Conservation (phyloP, 2,329 filamentous ascomycete species). For the Fusarium compactum region DNA sequence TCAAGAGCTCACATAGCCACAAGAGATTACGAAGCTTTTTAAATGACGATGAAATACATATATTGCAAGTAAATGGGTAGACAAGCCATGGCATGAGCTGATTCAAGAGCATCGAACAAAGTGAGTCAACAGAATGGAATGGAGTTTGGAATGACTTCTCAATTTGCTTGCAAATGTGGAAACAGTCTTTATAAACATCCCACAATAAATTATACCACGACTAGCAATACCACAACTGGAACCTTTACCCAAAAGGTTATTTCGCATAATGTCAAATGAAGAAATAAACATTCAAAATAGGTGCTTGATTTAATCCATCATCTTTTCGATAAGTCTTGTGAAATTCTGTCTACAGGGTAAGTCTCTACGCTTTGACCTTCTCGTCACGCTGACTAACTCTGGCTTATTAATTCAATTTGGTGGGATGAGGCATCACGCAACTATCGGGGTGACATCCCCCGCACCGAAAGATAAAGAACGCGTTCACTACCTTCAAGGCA, state of each 20-base stretch:
- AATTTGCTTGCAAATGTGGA: accelerated
- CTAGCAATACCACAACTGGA: no score
- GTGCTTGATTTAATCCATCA: accelerated
- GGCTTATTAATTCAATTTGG: not conserved
- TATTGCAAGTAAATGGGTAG: no score
- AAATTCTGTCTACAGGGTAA: not conserved
- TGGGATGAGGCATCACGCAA: not conserved
- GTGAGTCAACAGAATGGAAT: no score
- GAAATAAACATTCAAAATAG: accelerated
- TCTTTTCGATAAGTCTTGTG: no score
- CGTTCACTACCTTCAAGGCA: not conserved
- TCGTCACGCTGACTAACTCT: not conserved
- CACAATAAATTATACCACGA: no score
- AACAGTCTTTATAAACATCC: no score
- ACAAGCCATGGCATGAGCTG: no score
- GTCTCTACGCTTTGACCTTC: accelerated
- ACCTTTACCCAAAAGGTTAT: no score
- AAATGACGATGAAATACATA: not conserved
- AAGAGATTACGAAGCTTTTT: not conserved
- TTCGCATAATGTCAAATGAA: no score
- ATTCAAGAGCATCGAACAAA: no score
- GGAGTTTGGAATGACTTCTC: no score
- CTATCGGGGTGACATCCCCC: not conserved
- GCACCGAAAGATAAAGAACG: not conserved
- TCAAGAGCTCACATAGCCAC: not conserved